Conservation (phyloP, 305 asterid genomes). For the Solanum chacoense region DNA sequence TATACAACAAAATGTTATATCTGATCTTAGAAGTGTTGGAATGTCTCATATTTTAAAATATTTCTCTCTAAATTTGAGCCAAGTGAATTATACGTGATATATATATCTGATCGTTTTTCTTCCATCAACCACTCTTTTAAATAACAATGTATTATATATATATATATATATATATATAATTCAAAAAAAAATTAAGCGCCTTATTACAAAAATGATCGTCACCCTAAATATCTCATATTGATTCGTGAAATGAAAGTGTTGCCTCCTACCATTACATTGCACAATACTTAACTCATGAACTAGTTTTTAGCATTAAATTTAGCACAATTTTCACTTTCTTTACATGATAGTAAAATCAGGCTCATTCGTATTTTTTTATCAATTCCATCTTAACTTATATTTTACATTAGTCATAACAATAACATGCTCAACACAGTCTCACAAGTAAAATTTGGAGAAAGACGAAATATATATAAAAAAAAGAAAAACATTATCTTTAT, state of each 20-base stretch:
- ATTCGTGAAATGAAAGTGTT: background rate
- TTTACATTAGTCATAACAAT: background rate
- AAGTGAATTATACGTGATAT: too few relatives aligned
- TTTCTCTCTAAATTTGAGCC: too few relatives aligned
- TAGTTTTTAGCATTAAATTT: background rate
- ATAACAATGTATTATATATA: too few relatives aligned
- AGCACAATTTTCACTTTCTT: background rate
- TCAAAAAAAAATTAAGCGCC: too few relatives aligned
- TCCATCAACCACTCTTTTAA: too few relatives aligned
- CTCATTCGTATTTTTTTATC: background rate
- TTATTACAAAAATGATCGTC: too few relatives aligned
- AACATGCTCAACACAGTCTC: background rate
- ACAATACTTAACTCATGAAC: background rate
- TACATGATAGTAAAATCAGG: background rate
- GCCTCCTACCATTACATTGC: background rate
- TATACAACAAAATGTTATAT: background rate
- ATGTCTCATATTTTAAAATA: background rate
- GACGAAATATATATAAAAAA: too few relatives aligned
- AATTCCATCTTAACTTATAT: background rate
- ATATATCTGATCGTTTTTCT: too few relatives aligned
- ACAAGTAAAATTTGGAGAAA: background rate
- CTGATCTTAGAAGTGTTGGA: background rate
- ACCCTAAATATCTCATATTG: background rate
- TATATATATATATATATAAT: too few relatives aligned
- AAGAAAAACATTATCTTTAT: background rate